A percentile compares a stretch with the other conserved stretches of the same genome.
Conservation (phyloP, 2,329 filamentous ascomycete genomes). For the Colletotrichum gigasporum region DNA sequence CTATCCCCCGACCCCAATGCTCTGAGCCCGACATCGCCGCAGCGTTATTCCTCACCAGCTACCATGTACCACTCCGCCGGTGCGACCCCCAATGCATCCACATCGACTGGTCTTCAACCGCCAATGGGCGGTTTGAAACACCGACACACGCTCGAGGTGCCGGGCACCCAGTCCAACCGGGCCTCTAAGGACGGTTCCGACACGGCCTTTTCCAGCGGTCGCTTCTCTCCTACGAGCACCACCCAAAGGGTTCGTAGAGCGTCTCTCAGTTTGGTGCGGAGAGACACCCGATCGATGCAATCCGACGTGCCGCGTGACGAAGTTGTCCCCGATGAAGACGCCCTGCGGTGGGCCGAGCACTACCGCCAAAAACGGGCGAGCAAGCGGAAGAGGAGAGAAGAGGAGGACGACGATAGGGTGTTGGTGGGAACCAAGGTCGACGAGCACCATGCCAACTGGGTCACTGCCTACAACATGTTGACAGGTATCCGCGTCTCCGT, state of each 20-base stretch:
- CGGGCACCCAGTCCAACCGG: constrained; percentile 72
- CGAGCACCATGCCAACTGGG: constrained; percentile 96
- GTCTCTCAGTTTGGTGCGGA: constrained; percentile 83
- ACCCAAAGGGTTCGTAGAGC: constrained; percentile 69
- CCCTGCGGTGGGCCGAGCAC: constrained; percentile 89
- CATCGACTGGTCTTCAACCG: constrained; percentile 62
- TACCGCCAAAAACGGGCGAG: constrained; percentile 92
- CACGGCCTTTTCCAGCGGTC: constrained; percentile 74
- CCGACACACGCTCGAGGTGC: constrained; percentile 89
- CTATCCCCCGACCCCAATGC: constrained; percentile 34
- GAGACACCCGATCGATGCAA: constrained; percentile 84
- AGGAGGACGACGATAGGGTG: constrained; percentile 92
- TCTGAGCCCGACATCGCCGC: constrained; percentile 46
- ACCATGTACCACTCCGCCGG: constrained; percentile 57
- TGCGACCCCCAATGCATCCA: constrained; percentile 46
- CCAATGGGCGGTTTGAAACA: constrained; percentile 74
- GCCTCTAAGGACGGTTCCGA: constrained; percentile 79
- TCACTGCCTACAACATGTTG: constrained; percentile 99
- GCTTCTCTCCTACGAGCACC: constrained; percentile 78
- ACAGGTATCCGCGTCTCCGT: constrained; percentile 98
- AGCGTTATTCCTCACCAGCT: constrained; percentile 74
- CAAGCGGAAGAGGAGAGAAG: constrained; percentile 83
- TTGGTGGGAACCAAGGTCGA: constrained; percentile 98
- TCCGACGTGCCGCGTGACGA: constrained; percentile 89
- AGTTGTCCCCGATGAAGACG: constrained; percentile 86